These are phyloP conservation scores for Trichocladium uniseriatum DNA, from an alignment of 495 filamentous ascomycete species.

Conservation along the genomic window DNA sequence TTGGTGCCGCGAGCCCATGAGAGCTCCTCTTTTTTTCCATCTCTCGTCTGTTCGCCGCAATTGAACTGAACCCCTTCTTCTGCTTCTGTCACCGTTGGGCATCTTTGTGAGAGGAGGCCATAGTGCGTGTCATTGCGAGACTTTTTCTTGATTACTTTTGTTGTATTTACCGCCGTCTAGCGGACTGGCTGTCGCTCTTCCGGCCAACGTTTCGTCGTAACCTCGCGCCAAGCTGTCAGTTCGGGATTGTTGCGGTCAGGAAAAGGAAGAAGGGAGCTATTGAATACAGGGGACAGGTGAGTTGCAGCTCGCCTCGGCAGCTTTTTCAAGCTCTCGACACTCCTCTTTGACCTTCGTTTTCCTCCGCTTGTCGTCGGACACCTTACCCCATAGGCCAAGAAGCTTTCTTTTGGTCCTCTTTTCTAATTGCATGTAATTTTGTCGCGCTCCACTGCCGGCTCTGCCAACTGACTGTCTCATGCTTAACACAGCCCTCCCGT, in stretches of 20 bases:
- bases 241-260: background rate
- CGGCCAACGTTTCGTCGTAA: background rate
- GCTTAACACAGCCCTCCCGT: background rate
- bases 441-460: background rate
- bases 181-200: no score
- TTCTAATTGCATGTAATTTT: conserved; percentile 6
- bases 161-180: background rate
- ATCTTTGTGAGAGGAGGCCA: background rate
- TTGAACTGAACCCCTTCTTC: conserved; percentile 1
- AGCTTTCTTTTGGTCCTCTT: background rate
- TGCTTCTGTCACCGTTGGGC: background rate
- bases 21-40: conserved; percentile 7
- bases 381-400: background rate
- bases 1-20: conserved; percentile 2
- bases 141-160: background rate
- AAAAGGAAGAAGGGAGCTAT: background rate
- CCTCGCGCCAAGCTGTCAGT: background rate
- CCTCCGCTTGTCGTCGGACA: background rate
- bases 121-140: background rate
- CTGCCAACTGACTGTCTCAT: background rate
- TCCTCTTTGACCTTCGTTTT: background rate
- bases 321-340: conserved; percentile 1
- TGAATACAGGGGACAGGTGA: conserved; percentile 2
- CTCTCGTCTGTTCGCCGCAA: background rate
- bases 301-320: conserved; percentile 1